Evolutionary conservation across 2,329 filamentous ascomycete species (phyloP), one percentile per base, ranked within the genome.

Genomic region (Fusarium xylarioides): DNA sequence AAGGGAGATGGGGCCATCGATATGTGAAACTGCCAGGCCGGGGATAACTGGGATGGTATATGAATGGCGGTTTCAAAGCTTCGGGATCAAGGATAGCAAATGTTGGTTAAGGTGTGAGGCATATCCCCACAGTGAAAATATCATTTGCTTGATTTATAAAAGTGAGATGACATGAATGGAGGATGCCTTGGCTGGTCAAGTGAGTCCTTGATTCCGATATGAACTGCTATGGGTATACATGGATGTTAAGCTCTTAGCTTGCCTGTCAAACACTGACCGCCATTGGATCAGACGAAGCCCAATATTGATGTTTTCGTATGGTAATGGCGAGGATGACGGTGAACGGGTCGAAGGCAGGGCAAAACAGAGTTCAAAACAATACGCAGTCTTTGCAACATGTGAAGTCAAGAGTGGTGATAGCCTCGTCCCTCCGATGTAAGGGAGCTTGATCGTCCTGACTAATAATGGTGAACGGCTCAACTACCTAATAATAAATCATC

Each of bases 21-120:
- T 63, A 63, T 58, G 50, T 77, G 75, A 77, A 77, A 77, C 74
- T 63, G 60, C 67, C 56, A 62, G 53, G 63, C 59, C 38, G 54
- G 53, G 62, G 69, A 47, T 60, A 66, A 50, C 54, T 50, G 66
- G 69, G 63, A 58, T 50, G 23, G 43, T 21, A 66, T 54, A 65
- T 74, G 71, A 47, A 68, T 62, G 49, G 61, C 50, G 42, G 71
- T 74, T 77, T 76, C 75, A 76, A 50, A 67, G 61, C 54, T 28
- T 63, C 40, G 44, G 61, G 49, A 61, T 52, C 69, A 74, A 66
- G 65, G 67, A 62, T 69, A 38, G 38, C 46, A 50, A 50, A 46
- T 44, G 43, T 55, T 65, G 50, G 49, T 42, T 57, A 44, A 62
- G 52, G 57, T 52, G 56, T 71, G 73, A 74, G 66, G 73, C 40